Evolutionary conservation across 139 green algal species (phyloP), one percentile per base, ranked within the genome.

Genomic region (Axilococcus clingmanii): DNA sequence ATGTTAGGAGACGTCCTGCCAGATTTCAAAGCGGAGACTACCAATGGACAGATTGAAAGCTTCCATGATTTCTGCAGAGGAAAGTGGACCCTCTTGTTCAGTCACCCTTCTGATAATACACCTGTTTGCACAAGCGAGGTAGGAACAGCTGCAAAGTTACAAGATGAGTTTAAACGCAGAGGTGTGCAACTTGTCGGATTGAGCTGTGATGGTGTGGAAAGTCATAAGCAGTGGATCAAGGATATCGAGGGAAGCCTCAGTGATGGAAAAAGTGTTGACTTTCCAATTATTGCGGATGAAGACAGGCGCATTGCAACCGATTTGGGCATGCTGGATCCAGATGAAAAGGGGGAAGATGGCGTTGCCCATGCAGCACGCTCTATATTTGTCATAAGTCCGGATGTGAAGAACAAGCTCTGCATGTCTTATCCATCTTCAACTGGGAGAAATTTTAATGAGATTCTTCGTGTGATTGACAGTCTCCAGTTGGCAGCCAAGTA

Each of bases 341-440:
- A 77, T 27, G 79, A 86, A 53, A 74, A 79, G 52, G 73, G 83
- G 19, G 19, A 48, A 11, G 79, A 79, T 20, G 40, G 81, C 34
- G n/a, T n/a, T n/a, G 56, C 71, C 15, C 50, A 80, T 51, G 81
- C 76, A 20, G 75, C 61, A 14, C 65, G 79, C 14, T 27, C 68
- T 7, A 79, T 86, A 3, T 88, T 89, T 47, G 48, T 88, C 11
- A 57, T 89, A 12, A 66, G 73, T 0, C 79, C 79, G 11, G 79
- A 88, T 58, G 74, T 75, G 59, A 78, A 59, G 44, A 68, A 88
- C 23, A 85, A 82, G 71, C 61, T 83, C 7, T 67, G 52, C 19
- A 71, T 88, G 17, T 62, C 86, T 51, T 88, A 88, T 40, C 79
- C 79, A 14, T 61, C 77, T 14, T 80, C 69, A 52, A 88, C 79